phyloP scores from a whole-genome alignment of 1,284 basidiomycete species.

The Stereum hirsutum region DNA sequence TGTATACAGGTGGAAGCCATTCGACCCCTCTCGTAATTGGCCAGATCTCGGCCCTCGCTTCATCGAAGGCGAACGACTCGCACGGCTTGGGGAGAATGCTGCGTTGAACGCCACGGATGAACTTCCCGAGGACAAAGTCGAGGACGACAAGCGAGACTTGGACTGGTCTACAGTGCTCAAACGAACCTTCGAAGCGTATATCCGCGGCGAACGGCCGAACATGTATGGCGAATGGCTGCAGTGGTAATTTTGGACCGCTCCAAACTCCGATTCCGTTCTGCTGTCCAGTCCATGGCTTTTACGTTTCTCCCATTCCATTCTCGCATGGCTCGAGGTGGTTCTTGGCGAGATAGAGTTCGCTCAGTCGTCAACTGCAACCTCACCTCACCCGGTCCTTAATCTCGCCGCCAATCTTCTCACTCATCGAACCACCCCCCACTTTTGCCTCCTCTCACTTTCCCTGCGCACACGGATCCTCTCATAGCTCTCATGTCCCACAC shows the following conservation, averaged over 20 bases:
- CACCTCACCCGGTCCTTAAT: no score
- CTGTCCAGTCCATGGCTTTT: no score
- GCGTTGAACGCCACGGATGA: conserved; percentile 17
- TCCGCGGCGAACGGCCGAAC: conserved; percentile 82
- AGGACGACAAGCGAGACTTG: conserved; percentile 62
- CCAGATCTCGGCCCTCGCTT: conserved; percentile 85
- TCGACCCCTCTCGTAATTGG: conserved; percentile 83
- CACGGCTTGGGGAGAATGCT: conserved; percentile 27
- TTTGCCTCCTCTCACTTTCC: no score
- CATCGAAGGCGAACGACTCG: conserved; percentile 57
- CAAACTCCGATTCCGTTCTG: no score
- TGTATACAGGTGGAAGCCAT: conserved; percentile 78
- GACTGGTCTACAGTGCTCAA: conserved; percentile 89
- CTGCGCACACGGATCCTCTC: no score
- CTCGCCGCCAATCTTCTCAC: no score
- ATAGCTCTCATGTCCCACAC: no score
- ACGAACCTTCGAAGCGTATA: conserved; percentile 83
- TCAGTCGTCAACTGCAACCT: no score
- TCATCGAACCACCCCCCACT: no score
- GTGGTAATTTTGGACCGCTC: conserved; percentile 34
- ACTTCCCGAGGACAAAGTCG: conserved; percentile 30
- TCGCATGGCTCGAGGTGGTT: no score
- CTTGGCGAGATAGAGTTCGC: no score
- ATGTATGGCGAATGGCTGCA: conserved; percentile 86
- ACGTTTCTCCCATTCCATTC: no score